Conservation (phyloP, 768 basidiomycete species). For the Lentinula detonsa region DNA sequence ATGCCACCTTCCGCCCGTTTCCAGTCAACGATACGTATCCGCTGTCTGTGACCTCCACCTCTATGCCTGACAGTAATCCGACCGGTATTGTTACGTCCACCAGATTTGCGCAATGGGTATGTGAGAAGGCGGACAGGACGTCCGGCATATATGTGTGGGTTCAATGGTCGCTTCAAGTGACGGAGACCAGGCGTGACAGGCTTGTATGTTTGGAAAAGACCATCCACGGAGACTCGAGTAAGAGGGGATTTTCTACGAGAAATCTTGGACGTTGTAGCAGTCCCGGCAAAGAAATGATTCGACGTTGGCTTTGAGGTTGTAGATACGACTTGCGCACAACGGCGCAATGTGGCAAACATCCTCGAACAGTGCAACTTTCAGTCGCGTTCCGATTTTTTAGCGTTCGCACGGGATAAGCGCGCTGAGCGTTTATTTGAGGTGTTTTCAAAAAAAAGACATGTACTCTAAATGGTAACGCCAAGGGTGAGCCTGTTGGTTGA, state of each 20-base stretch:
- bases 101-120: slow-evolving; percentile 71
- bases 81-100: slow-evolving; percentile 82
- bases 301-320: background rate
- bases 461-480: too few species aligned
- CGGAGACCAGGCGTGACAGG: slow-evolving; percentile 84
- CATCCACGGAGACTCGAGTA: slow-evolving; percentile 7
- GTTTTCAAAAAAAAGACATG: too few species aligned
- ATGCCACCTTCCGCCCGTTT: slow-evolving; percentile 68
- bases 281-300: background rate
- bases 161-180: slow-evolving; percentile 78
- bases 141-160: slow-evolving; percentile 79
- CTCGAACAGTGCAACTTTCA: background rate
- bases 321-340: slow-evolving; percentile 1
- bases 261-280: background rate
- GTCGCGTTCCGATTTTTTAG: background rate
- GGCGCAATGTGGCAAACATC: slow-evolving; percentile 1
- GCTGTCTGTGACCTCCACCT: slow-evolving; percentile 87
- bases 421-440: background rate
- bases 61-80: slow-evolving; percentile 82
- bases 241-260: background rate
- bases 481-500: too few species aligned
- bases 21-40: slow-evolving; percentile 87
- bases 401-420: background rate
- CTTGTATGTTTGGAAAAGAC: slow-evolving; percentile 83
- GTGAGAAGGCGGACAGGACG: slow-evolving; percentile 83